Evolutionary conservation across 2,329 filamentous ascomycete genomes (phyloP), one percentile per base, ranked within the genome.

Genomic region (Aureobasidium sp.): DNA sequence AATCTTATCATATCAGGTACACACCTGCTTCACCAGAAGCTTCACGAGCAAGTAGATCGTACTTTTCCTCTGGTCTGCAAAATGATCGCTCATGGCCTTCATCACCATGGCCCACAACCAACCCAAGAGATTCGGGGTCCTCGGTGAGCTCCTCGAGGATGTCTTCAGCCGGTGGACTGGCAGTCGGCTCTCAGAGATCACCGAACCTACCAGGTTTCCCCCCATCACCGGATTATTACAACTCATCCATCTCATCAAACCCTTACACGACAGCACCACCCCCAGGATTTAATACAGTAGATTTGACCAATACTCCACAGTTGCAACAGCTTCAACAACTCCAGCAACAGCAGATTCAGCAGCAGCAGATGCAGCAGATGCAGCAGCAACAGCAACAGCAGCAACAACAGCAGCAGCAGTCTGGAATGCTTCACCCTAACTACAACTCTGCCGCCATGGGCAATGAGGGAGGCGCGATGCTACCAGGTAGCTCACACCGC

Each of bases 401-500:
- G 8, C 36, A 57, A 10, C 52, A 56, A 5, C 52, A 56, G 17
- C 52, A 56, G 39, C 53, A 57, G 36, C 53, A 57, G 5, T 44
- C 55, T 34, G 55, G 55, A 9, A 48, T 59, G 55, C 55, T 59
- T 29, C 48, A 51, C 29, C 48, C 46, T 27, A 61, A 61, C 47
- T 61, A 61, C 34, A 59, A 48, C 24, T 51, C 57, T 1, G n/a
- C 57, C 47, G 17, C 57, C 27, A 41, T 61, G 20, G 17, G 37
- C 8, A 37, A 36, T 27, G 59, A 53, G 5, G 59, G 59, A 37
- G 59, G 59, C 32, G 46, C 47, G 12, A 53, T 61, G 12, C 59
- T 65, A 27, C 47, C 62, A 15, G 46, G 55, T 24, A 68, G 59
- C 47, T 74, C 76, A 44, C 87, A 89, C 71, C 82, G 88, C 68